Percentiles rank a stretch among this genome's conserved stretches.
phyloP scores from a whole-genome alignment of 176 grass and related monocot species.

The Carex scoparia region DNA sequence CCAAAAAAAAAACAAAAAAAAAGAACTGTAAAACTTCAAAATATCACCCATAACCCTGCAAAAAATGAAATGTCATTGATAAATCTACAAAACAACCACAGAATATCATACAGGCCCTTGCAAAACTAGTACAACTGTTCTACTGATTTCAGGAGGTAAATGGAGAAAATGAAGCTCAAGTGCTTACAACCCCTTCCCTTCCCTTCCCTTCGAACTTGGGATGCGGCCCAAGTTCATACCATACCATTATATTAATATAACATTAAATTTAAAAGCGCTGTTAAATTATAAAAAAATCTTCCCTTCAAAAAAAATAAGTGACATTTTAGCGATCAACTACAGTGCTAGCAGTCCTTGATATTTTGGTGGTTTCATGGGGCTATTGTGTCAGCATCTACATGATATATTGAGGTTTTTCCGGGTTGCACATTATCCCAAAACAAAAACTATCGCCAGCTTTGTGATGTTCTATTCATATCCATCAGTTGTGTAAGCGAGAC shows the following conservation, averaged over 20 bases:
- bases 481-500: constrained; percentile 70
- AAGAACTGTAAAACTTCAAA: background rate
- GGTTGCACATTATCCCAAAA: background rate
- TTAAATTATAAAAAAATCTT: background rate
- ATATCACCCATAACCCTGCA: background rate
- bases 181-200: background rate
- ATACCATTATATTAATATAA: background rate
- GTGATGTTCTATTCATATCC: constrained; percentile 54
- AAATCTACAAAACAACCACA: background rate
- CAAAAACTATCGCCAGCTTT: constrained; percentile 18
- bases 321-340: background rate
- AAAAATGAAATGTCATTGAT: background rate
- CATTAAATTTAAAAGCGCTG: background rate
- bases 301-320: background rate
- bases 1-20: background rate
- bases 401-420: background rate
- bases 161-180: background rate
- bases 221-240: background rate
- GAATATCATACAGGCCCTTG: background rate
- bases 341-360: background rate
- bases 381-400: background rate
- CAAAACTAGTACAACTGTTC: background rate
- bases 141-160: background rate
- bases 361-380: background rate
- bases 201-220: background rate